phyloP scores from a whole-genome alignment of 331 rosid species.

The Acacia concinna region DNA sequence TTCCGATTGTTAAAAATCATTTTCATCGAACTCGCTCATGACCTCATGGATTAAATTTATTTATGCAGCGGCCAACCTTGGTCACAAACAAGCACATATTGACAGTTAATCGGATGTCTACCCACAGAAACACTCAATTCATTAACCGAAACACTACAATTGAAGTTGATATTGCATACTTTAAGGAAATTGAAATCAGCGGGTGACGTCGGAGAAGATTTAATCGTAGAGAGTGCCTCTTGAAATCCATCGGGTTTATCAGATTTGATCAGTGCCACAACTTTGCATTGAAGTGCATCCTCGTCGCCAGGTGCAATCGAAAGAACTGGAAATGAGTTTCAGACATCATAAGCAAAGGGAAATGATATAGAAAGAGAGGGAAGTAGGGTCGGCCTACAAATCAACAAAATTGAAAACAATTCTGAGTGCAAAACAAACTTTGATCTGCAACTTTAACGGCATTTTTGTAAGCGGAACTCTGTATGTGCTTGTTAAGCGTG shows the following conservation, averaged over 20 bases:
- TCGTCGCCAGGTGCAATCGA: conserved; percentile 67
- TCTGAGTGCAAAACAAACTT: conserved; percentile 43
- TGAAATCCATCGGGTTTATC: conserved; percentile 72
- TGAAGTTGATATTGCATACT: conserved; percentile 37
- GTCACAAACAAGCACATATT: not conserved
- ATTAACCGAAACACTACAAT: not conserved
- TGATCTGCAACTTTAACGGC: conserved; percentile 87
- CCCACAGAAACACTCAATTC: not conserved
- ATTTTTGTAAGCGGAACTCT: conserved; percentile 56
- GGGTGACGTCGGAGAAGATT: conserved; percentile 40
- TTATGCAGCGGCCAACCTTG: not conserved
- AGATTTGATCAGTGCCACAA: conserved; percentile 68
- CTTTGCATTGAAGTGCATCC: conserved; percentile 86
- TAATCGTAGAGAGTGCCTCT: conserved; percentile 63
- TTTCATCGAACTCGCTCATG: not conserved
- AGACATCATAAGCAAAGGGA: not conserved
- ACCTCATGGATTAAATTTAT: not conserved
- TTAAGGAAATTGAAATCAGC: conserved; percentile 70
- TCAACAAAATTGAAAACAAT: not conserved
- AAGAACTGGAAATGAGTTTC: conserved; percentile 52
- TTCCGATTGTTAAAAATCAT: not conserved
- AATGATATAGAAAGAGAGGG: not conserved
- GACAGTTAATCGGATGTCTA: not conserved
- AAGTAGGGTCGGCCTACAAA: not conserved
- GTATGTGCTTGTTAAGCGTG: conserved; percentile 68